These are phyloP conservation scores for Cordyceps cicadae DNA, from an alignment of 2,329 filamentous ascomycete genomes.

Conservation along the genomic window DNA sequence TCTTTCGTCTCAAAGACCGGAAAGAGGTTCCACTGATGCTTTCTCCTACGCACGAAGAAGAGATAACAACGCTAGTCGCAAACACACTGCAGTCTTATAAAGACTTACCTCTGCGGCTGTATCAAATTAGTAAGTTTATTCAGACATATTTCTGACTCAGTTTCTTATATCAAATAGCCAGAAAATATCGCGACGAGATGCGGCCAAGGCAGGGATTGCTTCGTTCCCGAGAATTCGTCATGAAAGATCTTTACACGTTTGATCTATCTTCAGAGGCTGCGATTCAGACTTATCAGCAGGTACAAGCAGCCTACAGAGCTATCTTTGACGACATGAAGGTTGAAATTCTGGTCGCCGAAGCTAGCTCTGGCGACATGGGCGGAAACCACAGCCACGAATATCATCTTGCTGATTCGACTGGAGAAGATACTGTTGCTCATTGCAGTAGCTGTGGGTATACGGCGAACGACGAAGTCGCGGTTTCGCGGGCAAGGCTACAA, in stretches of 20 bases:
- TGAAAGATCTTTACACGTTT: constrained; percentile 99
- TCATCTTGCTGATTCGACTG: constrained; percentile 69
- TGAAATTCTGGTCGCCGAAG: constrained; percentile 75
- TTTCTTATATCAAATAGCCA: constrained; percentile 40
- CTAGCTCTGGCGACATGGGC: constrained; percentile 94
- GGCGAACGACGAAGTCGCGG: constrained; percentile 81
- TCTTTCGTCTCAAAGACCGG: constrained; percentile 74
- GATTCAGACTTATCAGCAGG: constrained; percentile 68
- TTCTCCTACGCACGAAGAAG: constrained; percentile 91
- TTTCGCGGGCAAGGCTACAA: constrained; percentile 19
- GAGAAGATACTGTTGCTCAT: constrained; percentile 76
- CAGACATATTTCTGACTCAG: too few species aligned
- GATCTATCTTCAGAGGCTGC: constrained; percentile 62
- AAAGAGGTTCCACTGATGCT: constrained; percentile 68
- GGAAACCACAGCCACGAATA: constrained; percentile 92
- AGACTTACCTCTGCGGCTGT: constrained; percentile 74
- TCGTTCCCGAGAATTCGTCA: constrained; percentile 82
- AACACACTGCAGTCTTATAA: constrained; percentile 72
- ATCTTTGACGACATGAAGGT: constrained; percentile 79
- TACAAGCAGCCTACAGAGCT: constrained; percentile 62
- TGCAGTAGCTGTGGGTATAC: constrained; percentile 68
- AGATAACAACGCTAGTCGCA: constrained; percentile 77
- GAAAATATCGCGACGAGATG: constrained; percentile 91
- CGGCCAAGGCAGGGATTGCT: constrained; percentile 82
- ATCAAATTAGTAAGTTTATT: constrained; percentile 65